A percentile compares a stretch with the other conserved stretches of the same genome.
Conservation (phyloP, 2,329 filamentous ascomycete genomes). For the Colletotrichum godetiae region DNA sequence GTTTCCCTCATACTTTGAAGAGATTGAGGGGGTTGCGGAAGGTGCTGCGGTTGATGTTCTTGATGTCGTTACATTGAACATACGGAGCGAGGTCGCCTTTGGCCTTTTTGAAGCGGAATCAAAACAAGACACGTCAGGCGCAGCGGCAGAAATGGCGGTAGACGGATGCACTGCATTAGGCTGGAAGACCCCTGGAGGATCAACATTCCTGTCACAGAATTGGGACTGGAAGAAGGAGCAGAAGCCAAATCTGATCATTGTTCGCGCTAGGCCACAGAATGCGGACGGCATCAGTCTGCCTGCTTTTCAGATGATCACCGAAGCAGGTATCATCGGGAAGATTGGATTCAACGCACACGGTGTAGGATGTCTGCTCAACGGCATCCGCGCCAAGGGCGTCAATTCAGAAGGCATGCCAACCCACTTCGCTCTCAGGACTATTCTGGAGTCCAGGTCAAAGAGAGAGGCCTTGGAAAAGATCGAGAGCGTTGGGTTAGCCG, state of each 20-base stretch:
- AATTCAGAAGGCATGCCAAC: background rate
- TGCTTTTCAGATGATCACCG: slow-evolving; percentile 66
- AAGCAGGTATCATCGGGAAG: slow-evolving; percentile 72
- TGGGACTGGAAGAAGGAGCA: background rate
- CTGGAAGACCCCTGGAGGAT: background rate
- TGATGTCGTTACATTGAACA: background rate
- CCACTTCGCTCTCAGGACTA: background rate
- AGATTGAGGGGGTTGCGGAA: background rate
- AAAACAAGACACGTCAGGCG: background rate
- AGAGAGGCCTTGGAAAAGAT: background rate
- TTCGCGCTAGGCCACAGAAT: background rate
- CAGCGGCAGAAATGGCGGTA: background rate
- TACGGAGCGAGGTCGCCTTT: background rate
- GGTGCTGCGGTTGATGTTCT: background rate
- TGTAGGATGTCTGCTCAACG: slow-evolving; percentile 53
- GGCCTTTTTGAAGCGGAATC: background rate
- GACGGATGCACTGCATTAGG: background rate
- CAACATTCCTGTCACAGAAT: background rate
- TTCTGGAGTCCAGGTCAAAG: background rate
- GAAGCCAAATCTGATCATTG: background rate
- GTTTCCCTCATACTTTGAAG: background rate
- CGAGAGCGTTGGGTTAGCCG: background rate
- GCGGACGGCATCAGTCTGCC: slow-evolving; percentile 44
- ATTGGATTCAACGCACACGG: slow-evolving; percentile 71
- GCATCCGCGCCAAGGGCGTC: background rate